These are phyloP conservation scores for Dictyostelium purpureum DNA, from an alignment of 78 protist genomes.

Conservation along the genomic window DNA sequence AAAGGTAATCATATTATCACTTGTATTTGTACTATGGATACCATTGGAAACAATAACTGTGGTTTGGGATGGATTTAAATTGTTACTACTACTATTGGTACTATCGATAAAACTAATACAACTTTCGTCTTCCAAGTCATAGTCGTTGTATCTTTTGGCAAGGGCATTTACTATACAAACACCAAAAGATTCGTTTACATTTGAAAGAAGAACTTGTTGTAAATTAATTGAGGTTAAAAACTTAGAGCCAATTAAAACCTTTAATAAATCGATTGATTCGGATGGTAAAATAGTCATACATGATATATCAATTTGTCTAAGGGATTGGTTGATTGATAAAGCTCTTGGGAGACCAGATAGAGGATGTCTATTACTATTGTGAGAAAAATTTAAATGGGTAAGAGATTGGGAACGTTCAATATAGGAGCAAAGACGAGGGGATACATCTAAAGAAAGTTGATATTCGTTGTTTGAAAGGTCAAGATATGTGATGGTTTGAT, in stretches of 20 bases:
- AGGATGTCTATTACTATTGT: conserved; percentile 30
- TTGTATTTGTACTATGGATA: too few species aligned
- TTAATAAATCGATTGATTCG: not conserved
- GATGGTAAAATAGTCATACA: conserved; percentile 1
- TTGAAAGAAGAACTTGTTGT: not conserved
- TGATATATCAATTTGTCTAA: conserved; percentile 23
- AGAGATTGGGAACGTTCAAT: conserved; percentile 3
- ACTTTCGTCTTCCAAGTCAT: conserved; percentile 10
- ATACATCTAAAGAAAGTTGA: conserved; percentile 40
- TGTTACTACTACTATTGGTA: not conserved
- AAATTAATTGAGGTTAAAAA: conserved; percentile 21
- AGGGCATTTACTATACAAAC: not conserved
- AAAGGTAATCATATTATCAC: not conserved
- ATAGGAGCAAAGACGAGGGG: not conserved
- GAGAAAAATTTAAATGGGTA: conserved; percentile 16
- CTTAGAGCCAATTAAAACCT: not conserved
- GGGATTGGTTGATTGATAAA: not conserved
- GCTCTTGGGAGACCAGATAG: conserved; percentile 15
- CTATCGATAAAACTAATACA: not conserved
- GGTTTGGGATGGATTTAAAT: not conserved
- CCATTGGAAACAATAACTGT: not conserved
- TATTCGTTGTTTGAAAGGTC: conserved; percentile 61
- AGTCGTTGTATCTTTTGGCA: conserved; percentile 32
- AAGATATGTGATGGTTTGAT: conserved; percentile 35
- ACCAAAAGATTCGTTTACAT: not conserved